Percentiles rank a stretch among this genome's conserved stretches.
Conservation (phyloP, 768 basidiomycete genomes). For the Thelephora ganbajun region DNA sequence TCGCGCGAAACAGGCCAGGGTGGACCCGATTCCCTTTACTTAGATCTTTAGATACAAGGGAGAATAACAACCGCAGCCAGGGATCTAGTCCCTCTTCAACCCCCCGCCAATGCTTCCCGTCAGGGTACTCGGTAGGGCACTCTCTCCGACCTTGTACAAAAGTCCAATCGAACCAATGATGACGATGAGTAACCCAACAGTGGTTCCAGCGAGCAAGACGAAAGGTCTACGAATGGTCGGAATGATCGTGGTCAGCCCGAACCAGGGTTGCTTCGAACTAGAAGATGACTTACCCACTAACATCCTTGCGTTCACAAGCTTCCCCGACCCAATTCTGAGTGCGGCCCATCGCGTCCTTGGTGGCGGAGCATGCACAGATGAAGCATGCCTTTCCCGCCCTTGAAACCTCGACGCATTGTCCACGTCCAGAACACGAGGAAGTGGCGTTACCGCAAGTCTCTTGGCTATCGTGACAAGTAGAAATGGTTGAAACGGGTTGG, state of each 20-base stretch:
- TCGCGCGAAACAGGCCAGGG: no score
- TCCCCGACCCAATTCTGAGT: constrained; percentile 62
- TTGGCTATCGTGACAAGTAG: constrained; percentile 45
- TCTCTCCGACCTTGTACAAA: constrained; percentile 44
- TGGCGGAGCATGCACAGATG: constrained; percentile 30
- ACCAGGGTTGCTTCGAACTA: background rate
- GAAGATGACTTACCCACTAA: constrained; percentile 51
- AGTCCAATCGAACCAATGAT: constrained; percentile 55
- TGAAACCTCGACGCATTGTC: constrained; percentile 45
- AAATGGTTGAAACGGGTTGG: constrained; percentile 41
- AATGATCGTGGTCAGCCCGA: background rate
- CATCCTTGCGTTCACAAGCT: constrained; percentile 64
- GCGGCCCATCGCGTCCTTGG: constrained; percentile 38
- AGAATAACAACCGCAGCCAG: no score
- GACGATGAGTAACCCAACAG: constrained; percentile 47
- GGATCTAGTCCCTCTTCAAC: constrained; percentile 34
- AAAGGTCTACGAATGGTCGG: constrained; percentile 38
- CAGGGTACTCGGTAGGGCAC: constrained; percentile 62
- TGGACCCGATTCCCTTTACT: no score
- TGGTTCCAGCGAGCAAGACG: constrained; percentile 57
- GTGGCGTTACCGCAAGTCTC: constrained; percentile 51
- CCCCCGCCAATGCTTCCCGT: constrained; percentile 41
- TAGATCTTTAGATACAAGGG: no score
- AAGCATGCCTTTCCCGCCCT: constrained; percentile 45
- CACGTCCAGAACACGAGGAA: constrained; percentile 53